Evolutionary conservation across 1,139 yeast species (phyloP).

Genomic region (Taphrina pruni): DNA sequence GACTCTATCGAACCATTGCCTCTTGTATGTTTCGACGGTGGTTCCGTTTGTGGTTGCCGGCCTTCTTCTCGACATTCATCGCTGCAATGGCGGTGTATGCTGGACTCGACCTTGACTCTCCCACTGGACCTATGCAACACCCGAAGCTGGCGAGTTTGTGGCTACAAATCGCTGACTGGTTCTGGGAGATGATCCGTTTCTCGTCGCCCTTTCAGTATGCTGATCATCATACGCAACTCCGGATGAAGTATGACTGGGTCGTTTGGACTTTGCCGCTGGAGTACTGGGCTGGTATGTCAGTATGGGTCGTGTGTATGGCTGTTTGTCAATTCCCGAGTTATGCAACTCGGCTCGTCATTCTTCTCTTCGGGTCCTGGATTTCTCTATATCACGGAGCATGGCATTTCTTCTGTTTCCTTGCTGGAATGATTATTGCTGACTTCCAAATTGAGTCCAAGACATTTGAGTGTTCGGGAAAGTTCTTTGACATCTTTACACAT

Average conservation of each 20-base stretch:
- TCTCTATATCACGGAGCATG: slow-evolving; percentile 18
- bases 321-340: slow-evolving; percentile 9
- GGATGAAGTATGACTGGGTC: slow-evolving; percentile 28
- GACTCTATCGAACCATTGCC: slow-evolving; percentile 11
- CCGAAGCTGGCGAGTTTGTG: neutral
- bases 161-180: slow-evolving; percentile 11
- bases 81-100: slow-evolving; percentile 2
- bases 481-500: slow-evolving; percentile 1
- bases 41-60: slow-evolving; percentile 21
- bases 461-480: neutral
- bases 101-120: slow-evolving; percentile 1
- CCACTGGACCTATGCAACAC: slow-evolving; percentile 7
- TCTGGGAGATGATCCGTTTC: neutral
- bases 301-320: slow-evolving; percentile 24
- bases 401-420: slow-evolving; percentile 32
- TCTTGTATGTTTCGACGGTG: slow-evolving; percentile 14
- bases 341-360: neutral
- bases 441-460: slow-evolving; percentile 23
- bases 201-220: slow-evolving; percentile 11
- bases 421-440: slow-evolving; percentile 33
- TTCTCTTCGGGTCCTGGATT: neutral
- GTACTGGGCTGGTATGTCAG: slow-evolving; percentile 22
- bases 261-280: slow-evolving; percentile 28
- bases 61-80: slow-evolving; percentile 16
- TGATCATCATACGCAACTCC: neutral